A percentile compares a stretch with the other conserved stretches of the same genome.
Evolutionary conservation across 371 early-diverging fungal genomes (phyloP).

Genomic region (Lichtheimia corymbifera): DNA sequence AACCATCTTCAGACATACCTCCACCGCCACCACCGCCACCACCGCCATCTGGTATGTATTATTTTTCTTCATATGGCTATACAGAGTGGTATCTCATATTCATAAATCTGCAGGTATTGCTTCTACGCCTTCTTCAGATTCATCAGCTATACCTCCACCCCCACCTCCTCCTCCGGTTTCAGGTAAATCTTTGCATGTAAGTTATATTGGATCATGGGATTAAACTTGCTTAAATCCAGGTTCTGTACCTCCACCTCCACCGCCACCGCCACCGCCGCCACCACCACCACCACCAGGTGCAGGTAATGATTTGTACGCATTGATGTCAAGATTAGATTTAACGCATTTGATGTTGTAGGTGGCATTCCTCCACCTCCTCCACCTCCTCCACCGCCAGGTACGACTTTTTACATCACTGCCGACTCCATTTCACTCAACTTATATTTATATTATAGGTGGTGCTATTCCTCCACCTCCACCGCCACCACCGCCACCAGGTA

Average conservation of each 20-base stretch:
- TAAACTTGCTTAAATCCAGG: not conserved
- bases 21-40: conserved; percentile 29
- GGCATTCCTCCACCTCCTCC: conserved; percentile 7
- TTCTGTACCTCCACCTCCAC: conserved; percentile 13
- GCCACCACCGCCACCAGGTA: conserved; percentile 16
- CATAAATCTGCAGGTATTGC: too few relatives aligned
- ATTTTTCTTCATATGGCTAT: too few relatives aligned
- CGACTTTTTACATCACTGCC: not conserved
- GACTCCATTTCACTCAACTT: not conserved
- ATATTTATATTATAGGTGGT: not conserved
- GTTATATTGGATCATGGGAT: not conserved
- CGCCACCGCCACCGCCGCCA: conserved; percentile 13
- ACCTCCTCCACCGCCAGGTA: conserved; percentile 11
- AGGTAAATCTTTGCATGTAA: not conserved
- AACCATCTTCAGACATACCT: conserved; percentile 16
- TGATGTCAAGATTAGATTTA: not conserved
- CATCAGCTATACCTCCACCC: conserved; percentile 11
- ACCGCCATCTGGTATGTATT: conserved; percentile 4
- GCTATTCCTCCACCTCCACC: conserved; percentile 21
- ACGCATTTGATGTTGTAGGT: not conserved
- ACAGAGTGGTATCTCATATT: too few relatives aligned
- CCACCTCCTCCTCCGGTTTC: conserved; percentile 7
- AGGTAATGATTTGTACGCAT: not conserved
- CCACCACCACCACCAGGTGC: conserved; percentile 9
- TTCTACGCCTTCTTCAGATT: conserved; percentile 17